Evolutionary conservation across 2,329 filamentous ascomycete species (phyloP).

Genomic region (Pyrenophora graminea): DNA sequence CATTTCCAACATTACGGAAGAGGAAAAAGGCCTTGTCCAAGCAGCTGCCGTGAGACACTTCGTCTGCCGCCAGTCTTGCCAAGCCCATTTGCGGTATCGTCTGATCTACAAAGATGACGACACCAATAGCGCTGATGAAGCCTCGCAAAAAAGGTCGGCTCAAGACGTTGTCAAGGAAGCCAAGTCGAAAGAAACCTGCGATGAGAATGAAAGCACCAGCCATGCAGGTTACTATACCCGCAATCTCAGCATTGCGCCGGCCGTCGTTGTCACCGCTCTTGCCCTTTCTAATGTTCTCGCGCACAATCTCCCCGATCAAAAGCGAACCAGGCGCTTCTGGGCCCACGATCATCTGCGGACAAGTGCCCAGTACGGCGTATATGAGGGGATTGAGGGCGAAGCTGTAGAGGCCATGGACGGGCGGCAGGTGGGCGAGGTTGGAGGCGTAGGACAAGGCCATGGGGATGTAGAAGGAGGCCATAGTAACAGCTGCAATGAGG

Average conservation of each 20-base stretch:
- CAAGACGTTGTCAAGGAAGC: slow-evolving; percentile 92
- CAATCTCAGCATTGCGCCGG: slow-evolving; percentile 76
- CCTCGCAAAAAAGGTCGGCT: slow-evolving; percentile 90
- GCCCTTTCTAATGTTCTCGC: slow-evolving; percentile 73
- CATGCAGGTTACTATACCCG: slow-evolving; percentile 85
- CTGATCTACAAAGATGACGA: slow-evolving; percentile 95
- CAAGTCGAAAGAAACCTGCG: slow-evolving; percentile 81
- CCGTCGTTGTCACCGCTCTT: slow-evolving; percentile 68
- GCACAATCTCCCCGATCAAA: slow-evolving; percentile 84
- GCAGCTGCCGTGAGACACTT: slow-evolving; percentile 81
- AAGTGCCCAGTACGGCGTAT: slow-evolving; percentile 89
- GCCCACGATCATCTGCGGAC: slow-evolving; percentile 90
- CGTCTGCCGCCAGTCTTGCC: slow-evolving; percentile 65
- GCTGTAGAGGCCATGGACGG: slow-evolving; percentile 90
- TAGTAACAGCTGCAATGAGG: slow-evolving; percentile 84
- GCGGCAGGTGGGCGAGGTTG: slow-evolving; percentile 89
- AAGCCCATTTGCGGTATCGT: slow-evolving; percentile 88
- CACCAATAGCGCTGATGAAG: slow-evolving; percentile 96
- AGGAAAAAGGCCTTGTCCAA: slow-evolving; percentile 86
- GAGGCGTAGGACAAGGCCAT: slow-evolving; percentile 93
- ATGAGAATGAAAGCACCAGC: slow-evolving; percentile 87
- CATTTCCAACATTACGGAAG: slow-evolving; percentile 64
- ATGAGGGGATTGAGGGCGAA: slow-evolving; percentile 92
- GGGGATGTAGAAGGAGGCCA: slow-evolving; percentile 97
- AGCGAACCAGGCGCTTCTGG: slow-evolving; percentile 93